Evolutionary conservation across 2,329 filamentous ascomycete genomes (phyloP), one percentile per base, ranked within the genome.

Genomic region (Macroventuria anomochaeta): DNA sequence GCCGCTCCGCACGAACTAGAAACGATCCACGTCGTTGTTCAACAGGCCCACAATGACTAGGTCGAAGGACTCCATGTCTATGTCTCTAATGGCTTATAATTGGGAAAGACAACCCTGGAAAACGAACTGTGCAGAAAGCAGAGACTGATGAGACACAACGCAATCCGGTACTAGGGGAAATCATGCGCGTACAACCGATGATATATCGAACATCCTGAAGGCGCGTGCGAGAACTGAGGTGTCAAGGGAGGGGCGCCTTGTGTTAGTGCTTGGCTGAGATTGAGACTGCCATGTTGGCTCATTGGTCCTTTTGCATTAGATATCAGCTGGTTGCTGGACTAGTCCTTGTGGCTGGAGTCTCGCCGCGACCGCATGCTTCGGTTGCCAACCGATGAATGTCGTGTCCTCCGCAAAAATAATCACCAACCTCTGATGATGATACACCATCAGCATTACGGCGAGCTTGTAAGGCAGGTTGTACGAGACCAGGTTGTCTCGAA

Each of bases 11-110:
- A 89, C 77, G 7, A 85, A 73, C 11, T 83, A 79, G 63, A 86
- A 83, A 61, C 88, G 80, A 57, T 84, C 77, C 7, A 74, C 76
- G 0, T 77, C 75, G 62, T 84, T 88, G 64, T 88, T 88, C 41
- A 86, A 74, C 13, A 88, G 83, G 23, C 69, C 68, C 31, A 70
- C 53, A 15, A 72, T 63, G n/a, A 70, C 61, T 2, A 70, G 40
- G 46, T 69, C 68, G 26, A 63, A 55, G 12, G 34, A 28, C 21
- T 57, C 55, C 34, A 41, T 46, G 8, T 5, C 10, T 23, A 7
- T 15, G 8, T 15, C 15, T 11, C 1, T 11, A 15, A 11, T 12
- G 10, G 11, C 8, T n/a, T 11, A 2, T 2, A 25, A 25, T 25
- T 25, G 8, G 23, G 23, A 25, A 25, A 25, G 5, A 25, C 23